phyloP scores from a whole-genome alignment of 176 grass and related monocot genomes.

The Cenchrus purpureus region DNA sequence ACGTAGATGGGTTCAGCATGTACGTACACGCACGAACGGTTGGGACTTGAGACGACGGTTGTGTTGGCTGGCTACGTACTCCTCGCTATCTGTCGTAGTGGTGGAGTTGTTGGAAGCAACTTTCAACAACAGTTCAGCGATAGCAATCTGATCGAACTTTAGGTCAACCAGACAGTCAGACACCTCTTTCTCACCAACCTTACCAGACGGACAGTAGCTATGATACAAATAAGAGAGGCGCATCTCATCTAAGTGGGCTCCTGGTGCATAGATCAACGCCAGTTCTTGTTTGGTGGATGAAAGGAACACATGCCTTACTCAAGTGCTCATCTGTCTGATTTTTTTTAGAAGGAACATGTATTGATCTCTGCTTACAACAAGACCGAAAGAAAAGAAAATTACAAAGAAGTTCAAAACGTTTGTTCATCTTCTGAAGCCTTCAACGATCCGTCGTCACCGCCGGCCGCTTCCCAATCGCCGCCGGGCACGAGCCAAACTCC shows the following conservation, averaged over 20 bases:
- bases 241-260: constrained; percentile 23
- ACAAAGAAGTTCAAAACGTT: too few species aligned
- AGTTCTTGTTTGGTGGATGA: constrained; percentile 49
- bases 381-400: too few species aligned
- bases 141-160: constrained; percentile 32
- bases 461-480: too few species aligned
- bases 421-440: too few species aligned
- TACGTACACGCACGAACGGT: not conserved
- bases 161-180: constrained; percentile 38
- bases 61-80: not conserved
- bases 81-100: constrained; percentile 7
- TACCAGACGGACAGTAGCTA: not conserved
- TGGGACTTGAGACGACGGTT: not conserved
- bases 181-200: constrained; percentile 37
- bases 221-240: not conserved
- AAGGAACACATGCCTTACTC: constrained; percentile 38
- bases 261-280: not conserved
- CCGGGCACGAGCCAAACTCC: too few species aligned
- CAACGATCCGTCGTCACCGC: too few species aligned
- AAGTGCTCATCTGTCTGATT: not conserved
- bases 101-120: constrained; percentile 39
- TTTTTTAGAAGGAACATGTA: too few species aligned
- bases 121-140: constrained; percentile 31
- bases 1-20: constrained; percentile 5
- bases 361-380: too few species aligned